These are phyloP conservation scores for Eimeria nieschulzi DNA, from an alignment of 169 alveolate genomes.

Conservation along the genomic window DNA sequence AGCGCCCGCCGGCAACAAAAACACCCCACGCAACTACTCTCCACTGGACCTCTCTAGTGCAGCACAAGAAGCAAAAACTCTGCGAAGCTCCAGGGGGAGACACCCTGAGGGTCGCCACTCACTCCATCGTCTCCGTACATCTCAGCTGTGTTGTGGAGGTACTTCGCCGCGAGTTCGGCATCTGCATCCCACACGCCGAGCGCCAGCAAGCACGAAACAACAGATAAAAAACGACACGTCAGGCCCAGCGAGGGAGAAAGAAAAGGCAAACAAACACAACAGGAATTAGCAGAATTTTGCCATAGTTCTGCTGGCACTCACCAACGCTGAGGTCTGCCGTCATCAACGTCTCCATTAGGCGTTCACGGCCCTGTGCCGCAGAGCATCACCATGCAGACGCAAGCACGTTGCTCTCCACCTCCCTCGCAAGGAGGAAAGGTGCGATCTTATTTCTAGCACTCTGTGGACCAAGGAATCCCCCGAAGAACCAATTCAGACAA, in stretches of 20 bases:
- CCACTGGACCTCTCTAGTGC: too few relatives aligned
- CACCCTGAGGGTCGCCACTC: background rate
- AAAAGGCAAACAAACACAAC: background rate
- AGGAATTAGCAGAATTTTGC: background rate
- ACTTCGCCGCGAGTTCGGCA: slow-evolving; percentile 35
- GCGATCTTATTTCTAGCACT: too few relatives aligned
- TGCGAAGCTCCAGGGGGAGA: too few relatives aligned
- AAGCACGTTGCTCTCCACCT: background rate
- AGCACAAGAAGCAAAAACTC: too few relatives aligned
- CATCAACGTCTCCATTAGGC: slow-evolving; percentile 48
- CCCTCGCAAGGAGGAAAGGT: too few relatives aligned
- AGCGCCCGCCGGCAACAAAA: background rate
- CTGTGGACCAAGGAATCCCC: too few relatives aligned
- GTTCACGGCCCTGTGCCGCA: slow-evolving; percentile 43
- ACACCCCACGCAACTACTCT: background rate
- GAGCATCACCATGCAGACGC: background rate
- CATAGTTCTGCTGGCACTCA: background rate
- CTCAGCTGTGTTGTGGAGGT: background rate
- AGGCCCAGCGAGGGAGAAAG: background rate
- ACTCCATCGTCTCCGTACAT: slow-evolving; percentile 44
- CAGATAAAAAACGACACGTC: background rate
- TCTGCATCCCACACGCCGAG: background rate
- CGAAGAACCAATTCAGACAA: too few relatives aligned
- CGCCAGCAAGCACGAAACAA: background rate
- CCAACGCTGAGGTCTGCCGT: slow-evolving; percentile 16